These are phyloP conservation scores for Astraeus odoratus DNA, from an alignment of 768 basidiomycete genomes.

Conservation along the genomic window DNA sequence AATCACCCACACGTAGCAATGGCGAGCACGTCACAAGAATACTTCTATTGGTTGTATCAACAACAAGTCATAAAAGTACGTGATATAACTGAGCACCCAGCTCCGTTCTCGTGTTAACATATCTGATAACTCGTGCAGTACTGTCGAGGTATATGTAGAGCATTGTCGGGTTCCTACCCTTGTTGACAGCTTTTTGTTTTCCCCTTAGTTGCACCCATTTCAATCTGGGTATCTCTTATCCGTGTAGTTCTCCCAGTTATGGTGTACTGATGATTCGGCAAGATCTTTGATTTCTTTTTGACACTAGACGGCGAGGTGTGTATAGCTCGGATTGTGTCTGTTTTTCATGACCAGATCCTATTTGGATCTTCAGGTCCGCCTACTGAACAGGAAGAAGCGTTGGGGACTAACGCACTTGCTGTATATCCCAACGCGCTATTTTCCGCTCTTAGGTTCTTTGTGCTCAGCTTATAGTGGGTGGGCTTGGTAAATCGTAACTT, in stretches of 20 bases:
- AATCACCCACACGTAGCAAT: no score
- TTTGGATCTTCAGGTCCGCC: background rate
- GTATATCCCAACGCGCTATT: slow-evolving; percentile 9
- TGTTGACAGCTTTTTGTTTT: background rate
- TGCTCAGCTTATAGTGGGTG: slow-evolving; percentile 6
- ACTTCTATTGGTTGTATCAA: slow-evolving; percentile 5
- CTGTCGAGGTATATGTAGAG: slow-evolving; percentile 9
- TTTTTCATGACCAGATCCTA: background rate
- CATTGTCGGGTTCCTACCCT: background rate
- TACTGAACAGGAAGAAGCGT: background rate
- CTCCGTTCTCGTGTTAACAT: background rate
- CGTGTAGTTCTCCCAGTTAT: background rate
- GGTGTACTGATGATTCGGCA: background rate
- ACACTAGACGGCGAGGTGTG: slow-evolving; percentile 9
- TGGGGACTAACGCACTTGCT: slow-evolving; percentile 3
- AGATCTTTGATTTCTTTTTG: slow-evolving; percentile 6
- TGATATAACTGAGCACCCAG: background rate
- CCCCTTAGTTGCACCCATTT: slow-evolving; percentile 3
- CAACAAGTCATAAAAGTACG: slow-evolving; percentile 7
- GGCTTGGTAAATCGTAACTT: no score
- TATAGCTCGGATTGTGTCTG: background rate
- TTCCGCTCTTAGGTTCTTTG: slow-evolving; percentile 3
- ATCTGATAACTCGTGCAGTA: slow-evolving; percentile 1
- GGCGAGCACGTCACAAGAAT: background rate
- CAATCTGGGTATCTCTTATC: slow-evolving; percentile 5